These are phyloP conservation scores for Russula emetica DNA, from an alignment of 768 basidiomycete genomes.

Conservation along the genomic window DNA sequence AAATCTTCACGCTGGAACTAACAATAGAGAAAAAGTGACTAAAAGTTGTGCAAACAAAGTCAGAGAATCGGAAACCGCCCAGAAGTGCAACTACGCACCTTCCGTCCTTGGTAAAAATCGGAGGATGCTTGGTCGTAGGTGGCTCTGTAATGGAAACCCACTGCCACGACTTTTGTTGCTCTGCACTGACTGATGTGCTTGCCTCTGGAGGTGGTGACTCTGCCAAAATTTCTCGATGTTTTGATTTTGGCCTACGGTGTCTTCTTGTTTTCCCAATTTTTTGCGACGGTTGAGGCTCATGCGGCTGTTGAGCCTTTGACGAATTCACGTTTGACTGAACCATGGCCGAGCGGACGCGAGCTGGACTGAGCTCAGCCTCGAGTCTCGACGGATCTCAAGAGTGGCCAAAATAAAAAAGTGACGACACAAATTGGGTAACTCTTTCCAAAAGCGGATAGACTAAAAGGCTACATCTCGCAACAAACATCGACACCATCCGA, in stretches of 20 bases:
- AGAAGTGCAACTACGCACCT: constrained; percentile 46
- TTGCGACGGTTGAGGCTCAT: constrained; percentile 1
- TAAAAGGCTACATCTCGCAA: constrained; percentile 16
- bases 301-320: background rate
- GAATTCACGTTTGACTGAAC: constrained; percentile 6
- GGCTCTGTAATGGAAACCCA: constrained; percentile 73
- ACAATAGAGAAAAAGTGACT: constrained; percentile 90
- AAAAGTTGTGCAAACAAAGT: constrained; percentile 24
- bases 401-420: background rate
- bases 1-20: constrained; percentile 78
- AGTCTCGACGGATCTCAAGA: background rate
- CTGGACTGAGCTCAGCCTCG: background rate
- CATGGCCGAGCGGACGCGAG: constrained; percentile 8
- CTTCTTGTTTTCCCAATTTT: constrained; percentile 16
- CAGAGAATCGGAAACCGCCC: constrained; percentile 7
- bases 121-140: constrained; percentile 56
- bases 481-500: constrained; percentile 16
- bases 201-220: constrained; percentile 26
- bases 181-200: constrained; percentile 25
- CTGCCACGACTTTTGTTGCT: constrained; percentile 42
- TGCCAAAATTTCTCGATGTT: constrained; percentile 32
- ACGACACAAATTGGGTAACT: constrained; percentile 17
- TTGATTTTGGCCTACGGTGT: constrained; percentile 40
- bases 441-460: constrained; percentile 12
- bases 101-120: constrained; percentile 85